phyloP scores from a whole-genome alignment of 805 yeast genomes.

The Blastobotrys americana region DNA sequence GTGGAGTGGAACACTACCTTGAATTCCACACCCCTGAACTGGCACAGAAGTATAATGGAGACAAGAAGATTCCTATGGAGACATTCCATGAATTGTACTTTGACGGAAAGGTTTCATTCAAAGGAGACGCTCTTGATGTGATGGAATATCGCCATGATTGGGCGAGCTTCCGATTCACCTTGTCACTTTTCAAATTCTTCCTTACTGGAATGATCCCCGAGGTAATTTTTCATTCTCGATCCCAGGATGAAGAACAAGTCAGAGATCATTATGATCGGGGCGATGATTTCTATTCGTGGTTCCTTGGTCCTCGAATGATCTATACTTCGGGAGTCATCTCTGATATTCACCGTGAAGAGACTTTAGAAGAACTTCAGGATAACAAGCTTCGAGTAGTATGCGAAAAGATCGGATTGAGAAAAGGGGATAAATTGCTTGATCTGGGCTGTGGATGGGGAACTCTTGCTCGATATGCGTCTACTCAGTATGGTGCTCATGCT shows the following conservation, averaged over 20 bases:
- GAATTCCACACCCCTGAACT: slow-evolving; percentile 72
- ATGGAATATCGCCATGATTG: slow-evolving; percentile 88
- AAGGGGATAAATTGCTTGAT: slow-evolving; percentile 73
- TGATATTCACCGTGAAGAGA: slow-evolving; percentile 63
- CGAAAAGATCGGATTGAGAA: slow-evolving; percentile 67
- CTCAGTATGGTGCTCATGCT: slow-evolving; percentile 73
- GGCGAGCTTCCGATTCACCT: slow-evolving; percentile 75
- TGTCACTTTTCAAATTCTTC: slow-evolving; percentile 69
- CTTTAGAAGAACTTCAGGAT: slow-evolving; percentile 70
- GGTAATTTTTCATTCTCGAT: slow-evolving; percentile 82
- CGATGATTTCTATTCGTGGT: slow-evolving; percentile 91
- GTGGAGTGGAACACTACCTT: slow-evolving; percentile 70
- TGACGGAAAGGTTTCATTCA: slow-evolving; percentile 74
- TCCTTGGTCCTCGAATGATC: slow-evolving; percentile 89
- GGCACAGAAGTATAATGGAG: slow-evolving; percentile 61
- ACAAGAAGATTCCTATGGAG: slow-evolving; percentile 80
- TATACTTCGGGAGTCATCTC: slow-evolving; percentile 81
- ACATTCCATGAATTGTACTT: slow-evolving; percentile 86
- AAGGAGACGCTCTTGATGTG: slow-evolving; percentile 78
- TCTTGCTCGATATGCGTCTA: slow-evolving; percentile 74
- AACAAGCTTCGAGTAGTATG: slow-evolving; percentile 83
- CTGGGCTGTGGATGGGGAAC: slow-evolving; percentile 98
- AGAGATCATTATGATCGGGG: slow-evolving; percentile 95
- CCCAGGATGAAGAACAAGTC: slow-evolving; percentile 95
- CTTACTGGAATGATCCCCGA: slow-evolving; percentile 86